Evolutionary conservation across 352 stramenopile genomes (phyloP), one percentile per base, ranked within the genome.

Genomic region (Pythium dissimile): DNA sequence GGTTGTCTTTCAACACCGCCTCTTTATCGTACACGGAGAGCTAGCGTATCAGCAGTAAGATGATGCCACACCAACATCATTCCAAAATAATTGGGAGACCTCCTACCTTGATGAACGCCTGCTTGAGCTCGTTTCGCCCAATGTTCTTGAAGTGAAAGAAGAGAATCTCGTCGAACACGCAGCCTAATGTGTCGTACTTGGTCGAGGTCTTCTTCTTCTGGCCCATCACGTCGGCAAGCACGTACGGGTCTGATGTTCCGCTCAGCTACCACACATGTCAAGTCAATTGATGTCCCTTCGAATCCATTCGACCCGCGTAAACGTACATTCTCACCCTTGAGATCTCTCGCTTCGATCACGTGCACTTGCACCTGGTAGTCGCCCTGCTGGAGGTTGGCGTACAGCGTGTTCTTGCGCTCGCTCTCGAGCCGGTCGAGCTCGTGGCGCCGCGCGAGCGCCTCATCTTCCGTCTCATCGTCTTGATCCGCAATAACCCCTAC

Each of bases 131-230:
- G 8, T 87, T 76, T 1, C 75, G 74, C 2, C 78, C 80, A 49
- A 94, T 90, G 60, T 96, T 87, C 5, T 75, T 61, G 35, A 97
- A 90, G 43, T 96, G 80, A 49, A 97, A 95, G 43, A 97, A 96
- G 18, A 97, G 61, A 7, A 89, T 77, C 57, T 98, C 88, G 44
- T 98, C 92, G 58, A 96, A 97, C 1, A 97, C 88, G 27, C 80
- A 93, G 1, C 75, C 83, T 21, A 96, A 72, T 9, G 85, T 92
- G 23, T 88, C 70, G 45, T 80, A 83, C 45, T 90, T 92, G 11
- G 76, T 92, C 8, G 86, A 85, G 6, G 83, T 88, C 51, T 86
- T 94, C 54, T 94, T 89, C 37, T 76, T 77, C 5, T 66, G 28
- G 0, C 71, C 79, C 45, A 96, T 66, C 1, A 93, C 75, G 31